phyloP scores from a whole-genome alignment of 1,139 yeast species.

The Nadsonia commutata region DNA sequence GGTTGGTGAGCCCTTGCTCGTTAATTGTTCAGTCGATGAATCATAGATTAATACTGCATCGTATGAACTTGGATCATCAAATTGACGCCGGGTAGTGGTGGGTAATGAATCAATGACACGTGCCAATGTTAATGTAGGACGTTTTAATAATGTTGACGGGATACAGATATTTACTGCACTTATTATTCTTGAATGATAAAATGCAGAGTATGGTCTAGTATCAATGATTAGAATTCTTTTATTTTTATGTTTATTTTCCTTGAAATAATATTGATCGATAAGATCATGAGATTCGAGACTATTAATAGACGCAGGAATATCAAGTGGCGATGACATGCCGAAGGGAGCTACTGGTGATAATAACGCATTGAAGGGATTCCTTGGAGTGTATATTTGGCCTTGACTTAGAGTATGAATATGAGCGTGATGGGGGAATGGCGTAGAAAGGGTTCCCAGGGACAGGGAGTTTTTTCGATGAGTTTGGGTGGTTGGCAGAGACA shows the following conservation, averaged over 20 bases:
- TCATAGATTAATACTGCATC: constrained; percentile 40
- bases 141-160: constrained; percentile 63
- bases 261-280: too few species aligned
- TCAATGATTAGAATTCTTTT: constrained; percentile 34
- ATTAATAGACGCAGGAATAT: too few species aligned
- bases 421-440: too few species aligned
- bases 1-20: constrained; percentile 13
- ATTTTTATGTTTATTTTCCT: constrained; percentile 13
- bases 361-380: too few species aligned
- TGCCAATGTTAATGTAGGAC: constrained; percentile 45
- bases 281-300: too few species aligned
- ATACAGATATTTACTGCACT: constrained; percentile 54
- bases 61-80: constrained; percentile 16
- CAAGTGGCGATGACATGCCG: too few species aligned
- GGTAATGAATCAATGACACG: constrained; percentile 44
- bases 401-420: too few species aligned
- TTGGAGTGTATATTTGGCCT: too few species aligned
- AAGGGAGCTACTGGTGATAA: too few species aligned
- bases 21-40: constrained; percentile 23
- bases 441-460: too few species aligned
- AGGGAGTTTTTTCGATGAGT: too few species aligned
- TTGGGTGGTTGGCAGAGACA: too few species aligned
- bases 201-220: constrained; percentile 57
- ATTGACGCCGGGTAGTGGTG: constrained; percentile 21
- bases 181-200: constrained; percentile 34